These are phyloP conservation scores for Chiua virens DNA, from an alignment of 768 basidiomycete genomes.

Conservation along the genomic window DNA sequence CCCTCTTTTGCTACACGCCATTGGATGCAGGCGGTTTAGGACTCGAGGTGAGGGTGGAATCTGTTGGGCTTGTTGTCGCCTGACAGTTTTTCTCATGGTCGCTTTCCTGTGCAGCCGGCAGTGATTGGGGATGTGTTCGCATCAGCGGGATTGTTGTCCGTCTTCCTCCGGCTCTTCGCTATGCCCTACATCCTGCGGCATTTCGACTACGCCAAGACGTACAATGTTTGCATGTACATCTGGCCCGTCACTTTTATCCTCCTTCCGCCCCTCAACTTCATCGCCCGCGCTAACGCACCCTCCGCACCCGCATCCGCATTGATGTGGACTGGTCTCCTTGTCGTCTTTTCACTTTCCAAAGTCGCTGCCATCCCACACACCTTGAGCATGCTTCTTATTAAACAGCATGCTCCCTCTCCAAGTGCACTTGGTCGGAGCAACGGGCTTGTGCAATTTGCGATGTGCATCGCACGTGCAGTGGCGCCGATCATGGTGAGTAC, in stretches of 20 bases:
- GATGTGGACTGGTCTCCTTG: slow-evolving; percentile 49
- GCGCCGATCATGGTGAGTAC: slow-evolving; percentile 53
- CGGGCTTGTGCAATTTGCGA: slow-evolving; percentile 56
- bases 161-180: slow-evolving; percentile 47
- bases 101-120: slow-evolving; percentile 38
- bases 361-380: slow-evolving; percentile 32
- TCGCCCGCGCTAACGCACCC: slow-evolving; percentile 35
- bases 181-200: slow-evolving; percentile 53
- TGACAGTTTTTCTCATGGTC: too few relatives aligned
- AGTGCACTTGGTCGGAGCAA: slow-evolving; percentile 58
- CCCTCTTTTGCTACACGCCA: slow-evolving; percentile 65
- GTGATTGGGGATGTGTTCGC: slow-evolving; percentile 60
- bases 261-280: slow-evolving; percentile 51
- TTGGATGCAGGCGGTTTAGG: slow-evolving; percentile 54
- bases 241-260: slow-evolving; percentile 53
- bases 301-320: slow-evolving; percentile 9
- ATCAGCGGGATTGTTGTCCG: slow-evolving; percentile 47
- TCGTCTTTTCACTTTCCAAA: slow-evolving; percentile 40
- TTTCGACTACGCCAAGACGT: slow-evolving; percentile 47
- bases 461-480: slow-evolving; percentile 54
- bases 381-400: slow-evolving; percentile 61
- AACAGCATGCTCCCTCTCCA: slow-evolving; percentile 46
- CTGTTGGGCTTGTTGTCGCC: background rate
- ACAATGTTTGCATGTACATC: slow-evolving; percentile 49
- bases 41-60: slow-evolving; percentile 44